Evolutionary conservation across 2,329 filamentous ascomycete genomes (phyloP), one percentile per base, ranked within the genome.

Genomic region (Pezicula rhizophila): DNA sequence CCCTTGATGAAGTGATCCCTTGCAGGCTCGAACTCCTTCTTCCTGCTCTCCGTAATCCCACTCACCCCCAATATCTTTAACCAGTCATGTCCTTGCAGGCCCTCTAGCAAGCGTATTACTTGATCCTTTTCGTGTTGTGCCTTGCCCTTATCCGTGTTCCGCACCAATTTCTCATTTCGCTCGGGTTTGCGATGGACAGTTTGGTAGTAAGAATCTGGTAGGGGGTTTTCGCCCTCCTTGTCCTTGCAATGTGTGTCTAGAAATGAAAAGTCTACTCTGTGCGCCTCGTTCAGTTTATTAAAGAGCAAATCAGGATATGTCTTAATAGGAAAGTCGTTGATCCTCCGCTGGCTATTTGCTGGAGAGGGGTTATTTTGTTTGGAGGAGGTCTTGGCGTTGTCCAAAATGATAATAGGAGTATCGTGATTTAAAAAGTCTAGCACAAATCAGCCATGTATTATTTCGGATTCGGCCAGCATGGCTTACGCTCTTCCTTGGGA

Each of bases 1-100:
- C 95, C 89, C 49, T 77, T 79, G 59, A 96, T 85, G 64, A 96
- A 95, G 64, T 92, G 84, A 52, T 84, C 78, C 25, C 93, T 80
- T 52, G 93, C 93, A 2, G 86, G 83, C 66, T 96, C 89, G 66
- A 89, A 96, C 26, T 85, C 79, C 66, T 87, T 93, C 68, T 89
- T 92, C 61, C 89, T 88, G 18, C 82, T 82, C 62, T 96, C 91
- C 0, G 89, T 95, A 34, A 61, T 72, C 17, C 80, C 89, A 55
- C 83, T 92, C 31, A 97, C 85, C 23, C 92, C 93, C 82, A 99
- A 90, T 4, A 91, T 80, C 52, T 87, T 84, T 49, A 96, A 74
- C 93, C 93, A 99, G 67, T 97, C 93, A 50, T 87, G 89, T 2
- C 92, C 88, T 64, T 89, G 86, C 1, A 99, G 76, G 15, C 89